A percentile compares a stretch with the other conserved stretches of the same genome.
phyloP scores from a whole-genome alignment of 441 rosid species.

The Theobroma grandiflorum region DNA sequence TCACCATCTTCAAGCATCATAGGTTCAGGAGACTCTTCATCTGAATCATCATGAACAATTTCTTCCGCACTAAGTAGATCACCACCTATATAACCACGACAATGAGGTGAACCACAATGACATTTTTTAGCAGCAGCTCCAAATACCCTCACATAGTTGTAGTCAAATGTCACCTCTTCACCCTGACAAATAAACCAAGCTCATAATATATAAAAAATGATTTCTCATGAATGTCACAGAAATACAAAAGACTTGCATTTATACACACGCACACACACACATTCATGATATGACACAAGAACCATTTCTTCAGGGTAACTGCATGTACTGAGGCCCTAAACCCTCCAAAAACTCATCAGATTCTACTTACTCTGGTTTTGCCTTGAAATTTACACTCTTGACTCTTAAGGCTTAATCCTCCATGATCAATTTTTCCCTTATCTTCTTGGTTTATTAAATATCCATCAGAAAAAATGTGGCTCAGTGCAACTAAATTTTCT shows the following conservation, averaged over 20 bases:
- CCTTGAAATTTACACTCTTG: background rate
- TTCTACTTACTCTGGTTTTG: constrained; percentile 9
- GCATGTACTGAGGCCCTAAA: background rate
- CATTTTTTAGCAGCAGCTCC: constrained; percentile 99
- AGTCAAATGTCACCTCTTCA: constrained; percentile 96
- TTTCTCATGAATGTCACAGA: constrained; percentile 18
- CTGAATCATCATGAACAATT: constrained; percentile 93
- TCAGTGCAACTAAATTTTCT: background rate
- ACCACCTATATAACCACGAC: constrained; percentile 98
- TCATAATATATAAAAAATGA: constrained; percentile 21
- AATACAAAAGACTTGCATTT: background rate
- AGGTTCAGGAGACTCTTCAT: constrained; percentile 98
- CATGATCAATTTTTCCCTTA: too few relatives aligned
- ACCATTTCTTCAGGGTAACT: background rate
- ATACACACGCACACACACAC: too few relatives aligned
- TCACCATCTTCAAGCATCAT: constrained; percentile 69
- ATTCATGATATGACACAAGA: background rate
- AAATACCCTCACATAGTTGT: constrained; percentile 96
- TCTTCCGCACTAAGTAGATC: constrained; percentile 83
- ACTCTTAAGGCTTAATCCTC: too few relatives aligned
- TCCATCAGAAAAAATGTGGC: constrained; percentile 7
- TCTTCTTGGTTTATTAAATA: constrained; percentile 9
- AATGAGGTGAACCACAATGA: constrained; percentile 85
- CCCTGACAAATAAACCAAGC: constrained; percentile 57
- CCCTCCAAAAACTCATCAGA: constrained; percentile 19